Base-by-base conservation (phyloP, 2,329 filamentous ascomycete genomes). In the Esteya vermicola region DNA sequence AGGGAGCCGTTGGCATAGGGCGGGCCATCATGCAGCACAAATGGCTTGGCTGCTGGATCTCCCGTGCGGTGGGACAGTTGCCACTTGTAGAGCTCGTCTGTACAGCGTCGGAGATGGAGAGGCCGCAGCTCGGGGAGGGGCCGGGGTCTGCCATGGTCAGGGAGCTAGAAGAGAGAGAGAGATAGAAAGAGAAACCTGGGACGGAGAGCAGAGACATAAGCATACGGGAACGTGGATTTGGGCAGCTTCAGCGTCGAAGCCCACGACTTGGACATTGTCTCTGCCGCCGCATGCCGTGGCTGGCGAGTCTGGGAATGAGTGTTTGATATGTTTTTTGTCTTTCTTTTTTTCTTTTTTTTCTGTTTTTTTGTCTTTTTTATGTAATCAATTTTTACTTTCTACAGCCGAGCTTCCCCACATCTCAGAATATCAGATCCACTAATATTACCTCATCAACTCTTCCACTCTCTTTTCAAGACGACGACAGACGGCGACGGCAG, bases 1-100 rank as follows among this genome's bases (percentile, higher is more conserved):
- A 98, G 71, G 33, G 72, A 73, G 13, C 91, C 91, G 62, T 98
- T 98, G 47, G 91, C 91, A 57, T 96, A 98, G 0, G 91, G 91
- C 0, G 91, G 91, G 1, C 91, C 91, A 75, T 98, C 91, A 55
- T 96, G 91, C 9, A 98, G 67, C 2, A 86, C 65, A 48, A 96
- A 98, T 0, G n/a, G n/a, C n/a, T n/a, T n/a, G n/a, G n/a, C n/a
- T n/a, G 70, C 66, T 33, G 73, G 60, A 27, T 72, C 60, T 25
- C 56, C 57, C 4, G 72, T 63, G 47, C 75, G 62, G 44, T 67
- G 61, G 41, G 59, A 57, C 46, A 68, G 67, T 65, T 98, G 91
- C 88, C 88, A 95, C 53, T 73, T 64, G 63, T 96, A 98, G 13
- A 95, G 70, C 39, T 88, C 79, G 63, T 94, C 84, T 59, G 85